Conservation (phyloP, 2,329 filamentous ascomycete species). For the Diaporthe nobilis region DNA sequence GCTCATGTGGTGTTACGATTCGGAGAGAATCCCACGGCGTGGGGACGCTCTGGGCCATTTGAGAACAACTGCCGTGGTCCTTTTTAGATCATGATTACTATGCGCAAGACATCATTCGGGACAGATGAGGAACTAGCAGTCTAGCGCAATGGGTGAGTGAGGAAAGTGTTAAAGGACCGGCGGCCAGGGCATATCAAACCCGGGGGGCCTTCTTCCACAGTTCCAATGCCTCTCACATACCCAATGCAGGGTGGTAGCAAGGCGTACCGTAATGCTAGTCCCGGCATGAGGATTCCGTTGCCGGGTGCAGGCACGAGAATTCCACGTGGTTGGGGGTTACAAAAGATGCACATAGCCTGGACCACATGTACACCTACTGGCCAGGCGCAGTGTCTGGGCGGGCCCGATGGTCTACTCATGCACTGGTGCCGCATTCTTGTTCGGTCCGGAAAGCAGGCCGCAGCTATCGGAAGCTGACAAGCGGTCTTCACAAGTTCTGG, state of each 20-base stretch:
- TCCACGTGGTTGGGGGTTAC: constrained; percentile 39
- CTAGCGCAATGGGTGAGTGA: constrained; percentile 18
- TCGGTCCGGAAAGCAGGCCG: constrained; percentile 12
- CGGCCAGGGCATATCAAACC: constrained; percentile 4
- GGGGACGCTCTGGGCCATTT: not conserved
- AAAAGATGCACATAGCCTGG: not conserved
- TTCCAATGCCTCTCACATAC: not conserved
- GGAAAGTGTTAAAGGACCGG: not conserved
- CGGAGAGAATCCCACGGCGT: not conserved
- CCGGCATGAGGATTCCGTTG: constrained; percentile 20
- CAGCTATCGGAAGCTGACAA: constrained; percentile 1
- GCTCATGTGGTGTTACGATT: constrained; percentile 15
- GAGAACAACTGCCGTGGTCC: not conserved
- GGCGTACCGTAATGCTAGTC: constrained; percentile 11
- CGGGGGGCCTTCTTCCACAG: not conserved
- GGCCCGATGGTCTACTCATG: not conserved
- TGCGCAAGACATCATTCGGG: not conserved
- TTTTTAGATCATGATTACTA: not conserved
- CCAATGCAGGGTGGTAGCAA: constrained; percentile 5
- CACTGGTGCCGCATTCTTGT: constrained; percentile 12
- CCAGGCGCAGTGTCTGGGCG: not conserved
- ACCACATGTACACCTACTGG: constrained; percentile 4
- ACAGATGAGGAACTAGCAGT: not conserved
- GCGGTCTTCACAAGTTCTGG: not conserved
- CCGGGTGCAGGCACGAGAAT: constrained; percentile 32